Conservation (phyloP, 352 stramenopile genomes). For the Globisporangium emineosum region DNA sequence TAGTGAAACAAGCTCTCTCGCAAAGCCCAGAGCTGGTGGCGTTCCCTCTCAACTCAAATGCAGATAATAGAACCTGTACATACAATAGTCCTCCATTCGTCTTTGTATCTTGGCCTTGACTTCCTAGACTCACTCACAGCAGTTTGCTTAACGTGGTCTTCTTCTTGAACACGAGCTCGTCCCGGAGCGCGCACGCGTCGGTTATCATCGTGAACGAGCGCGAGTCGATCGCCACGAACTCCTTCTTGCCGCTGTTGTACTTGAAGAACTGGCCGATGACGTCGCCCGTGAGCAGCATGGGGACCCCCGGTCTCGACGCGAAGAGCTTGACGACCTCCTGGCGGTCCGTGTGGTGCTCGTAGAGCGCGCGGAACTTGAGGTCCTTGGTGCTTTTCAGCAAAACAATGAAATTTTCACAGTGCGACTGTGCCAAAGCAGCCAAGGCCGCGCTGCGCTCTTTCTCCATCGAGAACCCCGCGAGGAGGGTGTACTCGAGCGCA, state of each 20-base stretch:
- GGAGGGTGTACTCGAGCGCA: conserved; percentile 72
- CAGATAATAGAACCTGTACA: background rate
- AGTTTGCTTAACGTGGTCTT: conserved; percentile 17
- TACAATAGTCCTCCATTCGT: background rate
- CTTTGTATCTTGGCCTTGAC: background rate
- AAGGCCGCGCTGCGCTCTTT: conserved; percentile 49
- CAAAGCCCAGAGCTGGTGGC: background rate
- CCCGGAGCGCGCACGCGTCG: conserved; percentile 59
- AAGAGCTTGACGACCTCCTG: conserved; percentile 41
- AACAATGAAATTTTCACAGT: conserved; percentile 71
- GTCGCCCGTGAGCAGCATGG: conserved; percentile 27
- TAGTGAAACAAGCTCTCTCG: background rate
- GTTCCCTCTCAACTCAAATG: background rate
- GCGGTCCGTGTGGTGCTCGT: conserved; percentile 56
- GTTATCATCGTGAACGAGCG: conserved; percentile 73
- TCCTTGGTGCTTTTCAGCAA: conserved; percentile 71
- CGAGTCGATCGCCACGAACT: conserved; percentile 61
- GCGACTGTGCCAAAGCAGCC: conserved; percentile 37
- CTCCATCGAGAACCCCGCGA: conserved; percentile 60
- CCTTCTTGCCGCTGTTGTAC: conserved; percentile 84
- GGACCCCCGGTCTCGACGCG: conserved; percentile 28
- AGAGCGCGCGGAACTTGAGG: conserved; percentile 71
- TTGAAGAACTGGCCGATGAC: conserved; percentile 75
- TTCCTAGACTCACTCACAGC: background rate
- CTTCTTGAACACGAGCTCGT: conserved; percentile 54